A percentile compares a stretch with the other conserved stretches of the same genome.
phyloP scores from a whole-genome alignment of 208 protist genomes.

The Crithidia acanthocephali region DNA sequence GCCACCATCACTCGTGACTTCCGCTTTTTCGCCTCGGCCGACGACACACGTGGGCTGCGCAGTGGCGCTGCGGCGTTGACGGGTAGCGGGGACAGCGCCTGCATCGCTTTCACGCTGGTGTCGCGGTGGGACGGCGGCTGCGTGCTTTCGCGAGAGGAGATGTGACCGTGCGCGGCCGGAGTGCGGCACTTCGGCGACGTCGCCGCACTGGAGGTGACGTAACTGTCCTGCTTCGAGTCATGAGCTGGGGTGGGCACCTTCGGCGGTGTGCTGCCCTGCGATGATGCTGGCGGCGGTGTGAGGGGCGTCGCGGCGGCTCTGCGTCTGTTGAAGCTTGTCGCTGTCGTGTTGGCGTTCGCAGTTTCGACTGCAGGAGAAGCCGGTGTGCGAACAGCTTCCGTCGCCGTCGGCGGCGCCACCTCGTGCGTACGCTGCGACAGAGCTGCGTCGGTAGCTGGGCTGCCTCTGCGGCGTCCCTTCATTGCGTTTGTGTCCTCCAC shows the following conservation, averaged over 20 bases:
- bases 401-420: too few species aligned
- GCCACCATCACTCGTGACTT: neutral
- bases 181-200: neutral
- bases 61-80: neutral
- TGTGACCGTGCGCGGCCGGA: neutral
- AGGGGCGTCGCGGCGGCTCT: too few species aligned
- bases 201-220: neutral
- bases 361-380: too few species aligned
- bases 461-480: neutral
- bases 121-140: slow-evolving; percentile 10
- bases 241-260: neutral
- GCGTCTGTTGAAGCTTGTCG: too few species aligned
- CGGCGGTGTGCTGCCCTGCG: too few species aligned
- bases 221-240: neutral
- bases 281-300: too few species aligned
- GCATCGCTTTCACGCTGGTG: slow-evolving; percentile 1
- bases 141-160: neutral
- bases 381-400: too few species aligned
- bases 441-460: neutral
- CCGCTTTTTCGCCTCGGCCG: neutral
- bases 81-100: neutral
- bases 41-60: neutral
- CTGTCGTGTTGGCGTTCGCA: too few species aligned
- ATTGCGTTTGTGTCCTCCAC: neutral
- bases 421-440: neutral